Conservation (phyloP, 345 rosid genomes). For the Eucalyptus tenuipes region DNA sequence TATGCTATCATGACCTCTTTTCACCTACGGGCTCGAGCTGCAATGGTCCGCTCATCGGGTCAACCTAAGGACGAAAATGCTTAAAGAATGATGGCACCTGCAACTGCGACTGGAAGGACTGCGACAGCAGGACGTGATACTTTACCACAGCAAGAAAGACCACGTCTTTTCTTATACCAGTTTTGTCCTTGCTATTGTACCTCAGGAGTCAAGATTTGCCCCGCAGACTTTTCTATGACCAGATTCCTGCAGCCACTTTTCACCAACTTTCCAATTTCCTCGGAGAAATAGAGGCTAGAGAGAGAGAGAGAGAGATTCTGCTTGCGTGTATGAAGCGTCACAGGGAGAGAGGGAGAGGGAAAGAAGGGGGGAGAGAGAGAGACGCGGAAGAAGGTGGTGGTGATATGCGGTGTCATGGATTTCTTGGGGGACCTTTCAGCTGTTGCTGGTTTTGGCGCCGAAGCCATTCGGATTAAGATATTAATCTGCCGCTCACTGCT, state of each 20-base stretch:
- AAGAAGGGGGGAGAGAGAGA: neutral
- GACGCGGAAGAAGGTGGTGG: conserved; percentile 9
- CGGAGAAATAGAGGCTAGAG: neutral
- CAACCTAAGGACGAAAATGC: neutral
- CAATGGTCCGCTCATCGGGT: neutral
- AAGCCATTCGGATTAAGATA: conserved; percentile 78
- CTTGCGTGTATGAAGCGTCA: too few relatives aligned
- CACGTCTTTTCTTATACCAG: neutral
- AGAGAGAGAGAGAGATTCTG: neutral
- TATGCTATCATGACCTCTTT: neutral
- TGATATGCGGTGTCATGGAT: conserved; percentile 37
- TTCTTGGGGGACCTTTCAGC: conserved; percentile 59
- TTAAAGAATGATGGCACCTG: neutral
- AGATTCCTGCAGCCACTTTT: neutral
- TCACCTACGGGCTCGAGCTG: neutral
- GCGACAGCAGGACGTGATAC: neutral
- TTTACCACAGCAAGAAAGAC: neutral
- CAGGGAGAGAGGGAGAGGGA: too few relatives aligned
- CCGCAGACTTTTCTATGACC: neutral
- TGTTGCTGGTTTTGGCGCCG: conserved; percentile 82
- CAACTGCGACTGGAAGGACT: neutral
- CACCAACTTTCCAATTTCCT: neutral
- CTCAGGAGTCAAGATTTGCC: neutral
- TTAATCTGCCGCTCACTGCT: neutral
- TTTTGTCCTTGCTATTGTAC: neutral